Conservation (phyloP, 257 asterid genomes). For the Verbascum thapsus region DNA sequence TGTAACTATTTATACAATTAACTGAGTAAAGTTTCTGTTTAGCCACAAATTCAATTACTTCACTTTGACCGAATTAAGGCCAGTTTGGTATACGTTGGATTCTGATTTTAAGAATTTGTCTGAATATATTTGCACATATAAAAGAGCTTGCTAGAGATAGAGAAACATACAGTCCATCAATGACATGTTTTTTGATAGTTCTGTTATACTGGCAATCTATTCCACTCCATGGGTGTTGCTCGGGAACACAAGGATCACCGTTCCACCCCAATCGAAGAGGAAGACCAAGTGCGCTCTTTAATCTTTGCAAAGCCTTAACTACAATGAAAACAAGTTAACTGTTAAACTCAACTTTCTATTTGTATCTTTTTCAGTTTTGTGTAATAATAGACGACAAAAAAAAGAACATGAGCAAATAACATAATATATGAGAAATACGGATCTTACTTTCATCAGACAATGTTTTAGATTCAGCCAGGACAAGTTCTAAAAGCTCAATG, state of each 20-base stretch:
- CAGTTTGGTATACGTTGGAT: neutral
- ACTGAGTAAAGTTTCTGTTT: neutral
- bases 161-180: constrained; percentile 92
- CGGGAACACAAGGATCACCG: constrained; percentile 98
- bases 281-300: constrained; percentile 84
- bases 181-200: constrained; percentile 68
- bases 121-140: neutral
- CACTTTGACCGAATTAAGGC: neutral
- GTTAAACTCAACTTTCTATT: constrained; percentile 2
- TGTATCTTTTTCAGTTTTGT: too few species aligned
- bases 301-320: constrained; percentile 77
- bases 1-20: too few species aligned
- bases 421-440: constrained; percentile 22
- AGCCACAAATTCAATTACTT: neutral
- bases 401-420: too few species aligned
- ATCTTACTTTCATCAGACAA: constrained; percentile 73
- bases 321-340: constrained; percentile 21
- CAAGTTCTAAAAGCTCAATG: constrained; percentile 81
- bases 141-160: constrained; percentile 28
- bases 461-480: constrained; percentile 84
- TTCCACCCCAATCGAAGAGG: constrained; percentile 99
- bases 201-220: constrained; percentile 81
- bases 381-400: too few species aligned
- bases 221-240: constrained; percentile 98
- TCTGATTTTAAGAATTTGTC: constrained; percentile 2